A percentile compares a stretch with the other conserved stretches of the same genome.
These are phyloP conservation scores for Aspergillus fructus DNA, from an alignment of 2,329 filamentous ascomycete genomes.

Conservation along the genomic window DNA sequence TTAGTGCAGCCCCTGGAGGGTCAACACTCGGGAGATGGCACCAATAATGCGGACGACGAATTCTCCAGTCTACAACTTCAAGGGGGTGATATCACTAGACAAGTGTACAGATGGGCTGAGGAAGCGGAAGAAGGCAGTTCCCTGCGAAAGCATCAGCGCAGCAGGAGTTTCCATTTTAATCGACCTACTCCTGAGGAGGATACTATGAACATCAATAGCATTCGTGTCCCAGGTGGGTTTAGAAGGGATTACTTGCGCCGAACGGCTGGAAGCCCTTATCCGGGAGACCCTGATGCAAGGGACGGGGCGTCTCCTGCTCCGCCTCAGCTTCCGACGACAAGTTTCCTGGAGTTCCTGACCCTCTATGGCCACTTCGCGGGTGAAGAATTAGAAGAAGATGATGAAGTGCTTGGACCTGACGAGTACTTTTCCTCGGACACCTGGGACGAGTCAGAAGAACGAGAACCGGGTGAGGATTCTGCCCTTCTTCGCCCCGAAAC, in stretches of 20 bases:
- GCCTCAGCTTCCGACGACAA: conserved; percentile 76
- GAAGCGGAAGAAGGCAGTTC: conserved; percentile 69
- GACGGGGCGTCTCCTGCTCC: conserved; percentile 39
- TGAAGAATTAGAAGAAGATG: conserved; percentile 94
- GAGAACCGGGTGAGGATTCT: conserved; percentile 84
- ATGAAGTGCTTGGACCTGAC: conserved; percentile 80
- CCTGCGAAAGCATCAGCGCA: conserved; percentile 65
- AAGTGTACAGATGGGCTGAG: conserved; percentile 96
- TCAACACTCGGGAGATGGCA: conserved; percentile 33
- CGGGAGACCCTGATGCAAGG: conserved; percentile 26
- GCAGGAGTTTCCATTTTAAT: conserved; percentile 80
- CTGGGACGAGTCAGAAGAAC: conserved; percentile 60
- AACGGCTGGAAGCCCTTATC: conserved; percentile 59
- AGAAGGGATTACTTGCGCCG: conserved; percentile 84
- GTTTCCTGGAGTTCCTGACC: conserved; percentile 92
- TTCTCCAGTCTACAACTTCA: conserved; percentile 93
- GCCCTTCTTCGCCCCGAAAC: conserved; percentile 70
- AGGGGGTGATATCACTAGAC: conserved; percentile 89
- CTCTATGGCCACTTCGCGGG: conserved; percentile 97
- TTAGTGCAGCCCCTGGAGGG: conserved; percentile 65
- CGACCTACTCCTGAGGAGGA: conserved; percentile 78
- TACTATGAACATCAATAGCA: conserved; percentile 79
- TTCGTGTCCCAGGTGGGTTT: conserved; percentile 92
- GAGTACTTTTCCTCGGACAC: conserved; percentile 87
- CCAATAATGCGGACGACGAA: conserved; percentile 64